Percentiles rank a stretch among this genome's conserved stretches.
These are phyloP conservation scores for Macrophomina phaseolina DNA, from an alignment of 2,329 filamentous ascomycete species.

Conservation along the genomic window DNA sequence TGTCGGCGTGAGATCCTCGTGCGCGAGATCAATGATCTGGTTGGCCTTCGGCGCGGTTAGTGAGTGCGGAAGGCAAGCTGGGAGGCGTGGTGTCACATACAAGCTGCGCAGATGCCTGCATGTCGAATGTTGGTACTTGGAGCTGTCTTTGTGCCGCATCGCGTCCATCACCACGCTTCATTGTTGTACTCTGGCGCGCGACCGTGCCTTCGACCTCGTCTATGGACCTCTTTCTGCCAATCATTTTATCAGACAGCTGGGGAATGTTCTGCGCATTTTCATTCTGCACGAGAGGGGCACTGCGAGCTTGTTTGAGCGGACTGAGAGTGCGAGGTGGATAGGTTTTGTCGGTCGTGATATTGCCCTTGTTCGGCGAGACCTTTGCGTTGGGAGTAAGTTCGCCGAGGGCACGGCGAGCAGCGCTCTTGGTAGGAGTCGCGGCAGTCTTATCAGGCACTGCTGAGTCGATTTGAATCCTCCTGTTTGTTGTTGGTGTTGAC, in stretches of 20 bases:
- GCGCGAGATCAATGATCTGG: conserved; percentile 32
- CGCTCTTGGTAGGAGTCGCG: conserved; percentile 38
- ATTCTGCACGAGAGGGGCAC: conserved; percentile 35
- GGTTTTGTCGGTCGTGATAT: conserved; percentile 41
- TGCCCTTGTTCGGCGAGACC: conserved; percentile 18
- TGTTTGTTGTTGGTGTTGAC: conserved; percentile 27
- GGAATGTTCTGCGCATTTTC: conserved; percentile 36
- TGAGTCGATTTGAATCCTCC: conserved; percentile 11
- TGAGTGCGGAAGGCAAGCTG: neutral
- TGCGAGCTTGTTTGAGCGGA: conserved; percentile 42
- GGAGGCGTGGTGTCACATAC: neutral
- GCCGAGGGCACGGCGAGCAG: conserved; percentile 43
- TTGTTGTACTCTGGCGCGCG: conserved; percentile 30
- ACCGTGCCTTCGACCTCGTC: conserved; percentile 41
- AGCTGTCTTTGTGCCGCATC: neutral
- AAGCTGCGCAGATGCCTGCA: conserved; percentile 11
- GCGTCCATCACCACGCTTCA: conserved; percentile 23
- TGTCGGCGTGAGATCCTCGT: conserved; percentile 38
- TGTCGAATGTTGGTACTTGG: neutral
- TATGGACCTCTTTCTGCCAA: conserved; percentile 43
- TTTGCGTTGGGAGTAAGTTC: conserved; percentile 41
- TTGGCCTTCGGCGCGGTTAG: conserved; percentile 18
- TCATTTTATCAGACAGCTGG: conserved; percentile 22
- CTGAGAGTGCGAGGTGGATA: conserved; percentile 36
- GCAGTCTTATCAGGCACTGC: conserved; percentile 25